Evolutionary conservation across 2,329 filamentous ascomycete species (phyloP), one percentile per base, ranked within the genome.

Genomic region (Lachnellula subtilissima): DNA sequence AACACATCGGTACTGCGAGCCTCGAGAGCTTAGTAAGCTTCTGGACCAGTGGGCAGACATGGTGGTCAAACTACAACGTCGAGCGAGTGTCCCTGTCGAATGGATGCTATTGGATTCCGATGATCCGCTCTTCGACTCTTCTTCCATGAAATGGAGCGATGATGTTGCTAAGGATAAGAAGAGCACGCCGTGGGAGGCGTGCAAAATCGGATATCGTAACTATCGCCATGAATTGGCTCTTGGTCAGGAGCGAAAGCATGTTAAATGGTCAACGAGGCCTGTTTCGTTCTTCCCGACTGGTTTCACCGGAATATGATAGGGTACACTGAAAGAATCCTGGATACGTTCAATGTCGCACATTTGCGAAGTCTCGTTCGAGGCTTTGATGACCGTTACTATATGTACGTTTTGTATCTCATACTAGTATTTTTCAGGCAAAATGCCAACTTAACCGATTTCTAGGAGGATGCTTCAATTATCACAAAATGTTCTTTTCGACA

Each of bases 401-500:
- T 76, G 72, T 78, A 68, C 67, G 72, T 67, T n/a, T 52, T 22
- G 32, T 22, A 28, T 48, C 22, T 15, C 25, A 15, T 39, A 23
- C 17, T 28, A 25, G 4, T 42, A 15, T 9, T 11, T 32, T 32
- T 32, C 4, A 17, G 14, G 53, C 17, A 53, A 52, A 40, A 9
- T 62, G 50, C 59, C 61, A 45, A 60, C 46, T 55, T 35, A 54
- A 5, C 39, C 54, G 47, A 4, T 1, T 5, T 73, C 65, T 77
- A 81, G 67, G 65, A 70, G 12, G 67, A 72, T 82, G 37, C 77
- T 84, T 61, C 86, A 93, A 57, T 72, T 89, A 0, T 88, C 85
- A 5, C 89, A 92, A 65, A 91, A 91, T 52, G 77, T 90, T 8
- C 85, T 90, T 64, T 76, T 87, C 14, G 76, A 78, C 11, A 70